Base-by-base conservation (phyloP, 495 filamentous ascomycete genomes). In the Penicillium coffeae region DNA sequence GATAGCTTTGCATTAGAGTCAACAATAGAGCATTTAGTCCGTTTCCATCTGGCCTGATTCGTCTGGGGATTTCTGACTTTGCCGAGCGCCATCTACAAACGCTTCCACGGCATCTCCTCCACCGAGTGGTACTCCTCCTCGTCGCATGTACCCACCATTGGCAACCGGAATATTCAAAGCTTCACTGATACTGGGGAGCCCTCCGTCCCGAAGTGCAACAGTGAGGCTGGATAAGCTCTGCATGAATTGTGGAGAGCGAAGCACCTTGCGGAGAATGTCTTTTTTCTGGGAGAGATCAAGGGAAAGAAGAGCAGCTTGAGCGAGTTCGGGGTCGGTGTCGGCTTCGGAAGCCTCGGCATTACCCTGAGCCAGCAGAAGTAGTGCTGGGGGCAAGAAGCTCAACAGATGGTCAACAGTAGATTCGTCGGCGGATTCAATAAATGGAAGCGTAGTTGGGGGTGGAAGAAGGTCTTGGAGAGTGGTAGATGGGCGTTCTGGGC, bases 161-260 rank as follows among this genome's bases (percentile, higher is more conserved):
- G 81, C 77, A 16, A 98, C 79, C 41, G 79, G 77, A 47, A 97
- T 79, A 15, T 83, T 77, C 22, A 99, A 66, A 18, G 90, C 90
- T 52, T 95, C 89, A 16, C 89, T 86, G 47, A 99, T 85, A 54
- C 81, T 92, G 10, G 90, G 88, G 41, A 99, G 69, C 0, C 89
- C 93, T n/a, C 93, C 93, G 59, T 99, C 92, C 47, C 92, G 72
- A 38, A 99, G 74, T 18, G 93, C 93, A 60, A 87, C 77, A 1
- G 90, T 95, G 51, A 97, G 69, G 56, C 87, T 90, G 0, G 82
- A 78, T 27, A 95, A 66, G 55, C 89, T 92, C 62, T 99, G 93
- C 43, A 76, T 77, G 59, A 99, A 90, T 56, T 97, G 93, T 25
- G 93, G 93, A 53, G 86, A 90, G 43, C 86, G 82, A n/a, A 97